Evolutionary conservation across 129 eudicot species (phyloP).

Genomic region (Smallanthus sonchifolius): DNA sequence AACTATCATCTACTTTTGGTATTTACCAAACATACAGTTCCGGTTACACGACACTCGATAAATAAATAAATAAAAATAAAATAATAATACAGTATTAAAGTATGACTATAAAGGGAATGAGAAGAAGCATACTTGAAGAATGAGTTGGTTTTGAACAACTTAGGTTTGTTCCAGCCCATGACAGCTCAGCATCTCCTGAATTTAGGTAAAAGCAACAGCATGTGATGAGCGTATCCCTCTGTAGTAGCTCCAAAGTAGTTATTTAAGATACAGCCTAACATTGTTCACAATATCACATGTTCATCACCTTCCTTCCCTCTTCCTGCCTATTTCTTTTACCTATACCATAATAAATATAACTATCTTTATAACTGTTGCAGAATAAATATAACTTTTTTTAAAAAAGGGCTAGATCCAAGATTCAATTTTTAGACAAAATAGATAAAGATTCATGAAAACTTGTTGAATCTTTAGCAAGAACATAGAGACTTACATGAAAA

Average conservation of each 20-base stretch:
- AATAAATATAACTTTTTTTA: background rate
- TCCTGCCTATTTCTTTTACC: conserved; percentile 21
- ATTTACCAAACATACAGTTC: conserved; percentile 4
- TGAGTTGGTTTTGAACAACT: conserved; percentile 18
- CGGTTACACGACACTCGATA: conserved; percentile 6
- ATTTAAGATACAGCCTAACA: conserved; percentile 27
- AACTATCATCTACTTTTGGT: conserved; percentile 4
- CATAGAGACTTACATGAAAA: conserved; percentile 22
- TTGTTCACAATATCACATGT: conserved; percentile 29
- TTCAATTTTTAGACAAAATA: background rate
- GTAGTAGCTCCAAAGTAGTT: conserved; percentile 23
- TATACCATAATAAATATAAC: background rate
- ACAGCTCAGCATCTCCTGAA: conserved; percentile 35
- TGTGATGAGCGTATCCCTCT: conserved; percentile 36
- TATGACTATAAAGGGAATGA: conserved; percentile 26
- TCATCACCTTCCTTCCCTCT: conserved; percentile 32
- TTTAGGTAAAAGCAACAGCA: conserved; percentile 29
- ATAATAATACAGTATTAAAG: conserved; percentile 13
- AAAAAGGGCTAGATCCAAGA: background rate
- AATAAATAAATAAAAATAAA: conserved; percentile 3
- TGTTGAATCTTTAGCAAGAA: background rate
- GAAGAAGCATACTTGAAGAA: conserved; percentile 36
- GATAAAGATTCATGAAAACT: background rate
- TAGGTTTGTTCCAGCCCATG: conserved; percentile 33
- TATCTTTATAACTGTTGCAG: background rate